These are phyloP conservation scores for Sphaerulina vaccinii DNA, from an alignment of 2,329 filamentous ascomycete genomes.

Conservation along the genomic window DNA sequence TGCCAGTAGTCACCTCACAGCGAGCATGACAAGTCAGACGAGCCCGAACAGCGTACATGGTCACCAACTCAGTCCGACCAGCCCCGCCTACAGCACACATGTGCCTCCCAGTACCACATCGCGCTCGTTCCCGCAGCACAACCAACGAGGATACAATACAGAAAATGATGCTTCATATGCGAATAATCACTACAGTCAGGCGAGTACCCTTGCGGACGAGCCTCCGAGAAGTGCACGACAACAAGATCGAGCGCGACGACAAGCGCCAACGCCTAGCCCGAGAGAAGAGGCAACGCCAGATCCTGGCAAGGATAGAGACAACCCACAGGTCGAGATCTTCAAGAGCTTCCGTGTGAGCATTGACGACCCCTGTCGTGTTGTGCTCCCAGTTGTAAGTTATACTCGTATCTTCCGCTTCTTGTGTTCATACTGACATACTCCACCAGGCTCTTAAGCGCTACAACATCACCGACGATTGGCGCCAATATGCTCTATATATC, in stretches of 20 bases:
- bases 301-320: conserved; percentile 34
- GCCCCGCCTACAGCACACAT: conserved; percentile 46
- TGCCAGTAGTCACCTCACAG: conserved; percentile 52
- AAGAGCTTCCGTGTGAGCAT: conserved; percentile 98
- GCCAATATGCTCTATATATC: conserved; percentile 96
- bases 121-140: conserved; percentile 33
- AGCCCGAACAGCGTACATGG: conserved; percentile 40
- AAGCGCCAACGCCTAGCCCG: conserved; percentile 34
- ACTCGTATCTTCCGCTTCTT: not conserved
- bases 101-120: conserved; percentile 29
- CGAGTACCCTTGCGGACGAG: conserved; percentile 23
- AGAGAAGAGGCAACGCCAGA: conserved; percentile 33
- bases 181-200: conserved; percentile 30
- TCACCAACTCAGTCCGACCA: conserved; percentile 50
- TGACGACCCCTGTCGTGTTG: conserved; percentile 97
- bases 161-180: conserved; percentile 30
- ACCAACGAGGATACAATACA: conserved; percentile 18
- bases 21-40: conserved; percentile 46
- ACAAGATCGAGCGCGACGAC: conserved; percentile 31
- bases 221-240: conserved; percentile 22
- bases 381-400: conserved; percentile 68
- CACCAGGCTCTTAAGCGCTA: conserved; percentile 82
- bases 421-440: not conserved
- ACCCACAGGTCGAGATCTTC: conserved; percentile 82
- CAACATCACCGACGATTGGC: conserved; percentile 96